These are phyloP conservation scores for Lactarius sp. DNA, from an alignment of 768 basidiomycete species.

Conservation along the genomic window DNA sequence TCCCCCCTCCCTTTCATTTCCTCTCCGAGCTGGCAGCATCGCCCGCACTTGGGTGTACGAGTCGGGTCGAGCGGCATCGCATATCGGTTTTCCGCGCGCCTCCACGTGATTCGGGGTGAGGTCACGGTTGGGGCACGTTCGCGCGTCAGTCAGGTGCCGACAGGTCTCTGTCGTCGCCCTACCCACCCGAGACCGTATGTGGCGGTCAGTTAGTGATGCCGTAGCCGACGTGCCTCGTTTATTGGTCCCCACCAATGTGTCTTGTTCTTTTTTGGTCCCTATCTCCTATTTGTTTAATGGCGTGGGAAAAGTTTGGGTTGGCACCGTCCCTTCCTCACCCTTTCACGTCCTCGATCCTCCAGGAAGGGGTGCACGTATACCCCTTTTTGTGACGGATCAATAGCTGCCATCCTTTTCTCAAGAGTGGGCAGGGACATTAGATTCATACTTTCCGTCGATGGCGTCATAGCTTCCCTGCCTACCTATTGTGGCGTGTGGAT, in stretches of 20 bases:
- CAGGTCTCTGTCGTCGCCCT: not conserved
- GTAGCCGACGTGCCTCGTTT: not conserved
- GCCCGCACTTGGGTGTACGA: not conserved
- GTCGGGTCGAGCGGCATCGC: not conserved
- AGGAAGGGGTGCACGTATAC: not conserved
- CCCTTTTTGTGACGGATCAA: not conserved
- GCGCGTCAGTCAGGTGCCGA: slow-evolving; percentile 24
- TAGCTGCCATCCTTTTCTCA: not conserved
- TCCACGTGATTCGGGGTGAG: slow-evolving; percentile 24
- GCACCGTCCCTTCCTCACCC: not conserved
- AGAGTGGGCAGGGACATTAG: not conserved
- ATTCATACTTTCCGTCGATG: not conserved
- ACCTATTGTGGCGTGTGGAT: slow-evolving; percentile 1
- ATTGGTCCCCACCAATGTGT: not conserved
- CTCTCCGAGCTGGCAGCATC: not conserved
- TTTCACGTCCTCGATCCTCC: not conserved
- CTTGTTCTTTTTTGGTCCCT: not conserved
- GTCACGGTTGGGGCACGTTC: slow-evolving; percentile 27
- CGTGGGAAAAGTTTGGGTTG: slow-evolving; percentile 14
- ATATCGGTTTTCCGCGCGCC: slow-evolving; percentile 4
- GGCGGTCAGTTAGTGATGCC: not conserved
- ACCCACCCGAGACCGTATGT: not conserved
- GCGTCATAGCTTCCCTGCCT: slow-evolving; percentile 11
- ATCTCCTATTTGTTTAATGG: slow-evolving; percentile 14
- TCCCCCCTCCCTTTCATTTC: not conserved